These are phyloP conservation scores for Pyropia haitanensis DNA, from an alignment of 23 red algal species.

Conservation along the genomic window DNA sequence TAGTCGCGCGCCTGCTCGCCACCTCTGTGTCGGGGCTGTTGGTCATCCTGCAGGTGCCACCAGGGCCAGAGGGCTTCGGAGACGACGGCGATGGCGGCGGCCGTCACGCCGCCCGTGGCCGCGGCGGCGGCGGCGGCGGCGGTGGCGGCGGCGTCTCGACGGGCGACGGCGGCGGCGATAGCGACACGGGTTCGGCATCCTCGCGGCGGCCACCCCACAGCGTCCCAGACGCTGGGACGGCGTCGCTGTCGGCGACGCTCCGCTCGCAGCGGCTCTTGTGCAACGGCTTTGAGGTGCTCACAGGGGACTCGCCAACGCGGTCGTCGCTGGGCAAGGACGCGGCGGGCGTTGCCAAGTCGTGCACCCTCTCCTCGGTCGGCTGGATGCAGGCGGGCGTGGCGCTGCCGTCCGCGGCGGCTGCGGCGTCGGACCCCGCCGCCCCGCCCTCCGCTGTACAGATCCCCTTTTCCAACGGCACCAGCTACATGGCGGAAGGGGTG, in stretches of 20 bases:
- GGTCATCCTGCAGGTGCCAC: constrained; percentile 39
- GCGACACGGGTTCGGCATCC: not conserved
- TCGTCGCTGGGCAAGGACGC: constrained; percentile 16
- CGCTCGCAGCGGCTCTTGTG: constrained; percentile 33
- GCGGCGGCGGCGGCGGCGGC: not conserved
- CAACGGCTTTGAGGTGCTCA: constrained; percentile 84
- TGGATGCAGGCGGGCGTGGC: constrained; percentile 70
- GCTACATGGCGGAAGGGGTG: constrained; percentile 48
- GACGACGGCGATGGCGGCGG: not conserved
- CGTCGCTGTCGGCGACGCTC: not conserved
- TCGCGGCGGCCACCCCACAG: not conserved
- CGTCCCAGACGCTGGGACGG: not conserved
- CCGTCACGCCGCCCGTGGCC: not conserved
- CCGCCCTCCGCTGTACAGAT: constrained; percentile 21
- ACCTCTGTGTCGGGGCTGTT: constrained; percentile 55
- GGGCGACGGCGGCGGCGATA: not conserved
- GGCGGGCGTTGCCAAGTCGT: constrained; percentile 5
- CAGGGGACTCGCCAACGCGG: constrained; percentile 15
- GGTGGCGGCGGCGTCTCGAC: not conserved
- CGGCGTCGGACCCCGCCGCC: constrained; percentile 1
- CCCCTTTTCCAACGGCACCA: constrained; percentile 72
- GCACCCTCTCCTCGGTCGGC: constrained; percentile 40
- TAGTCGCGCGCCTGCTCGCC: constrained; percentile 66
- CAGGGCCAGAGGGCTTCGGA: not conserved
- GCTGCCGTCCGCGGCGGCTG: not conserved